Percentiles rank a stretch among this genome's conserved stretches.
Conservation (phyloP, 1,139 yeast genomes). For the Yamadazyma aaseri region DNA sequence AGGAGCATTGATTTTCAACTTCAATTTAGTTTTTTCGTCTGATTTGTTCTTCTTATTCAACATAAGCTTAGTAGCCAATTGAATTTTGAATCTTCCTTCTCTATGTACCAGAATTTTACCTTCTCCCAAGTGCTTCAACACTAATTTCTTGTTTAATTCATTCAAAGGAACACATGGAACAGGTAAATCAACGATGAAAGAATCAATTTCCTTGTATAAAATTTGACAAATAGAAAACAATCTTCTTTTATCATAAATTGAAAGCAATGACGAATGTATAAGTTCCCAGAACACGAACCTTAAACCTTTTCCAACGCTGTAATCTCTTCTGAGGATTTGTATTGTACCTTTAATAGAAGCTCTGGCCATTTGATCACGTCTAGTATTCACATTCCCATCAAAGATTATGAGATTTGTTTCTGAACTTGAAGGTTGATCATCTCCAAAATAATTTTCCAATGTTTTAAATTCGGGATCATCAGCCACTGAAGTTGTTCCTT, state of each 20-base stretch:
- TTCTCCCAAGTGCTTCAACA: slow-evolving; percentile 50
- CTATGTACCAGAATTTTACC: slow-evolving; percentile 45
- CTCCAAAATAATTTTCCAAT: slow-evolving; percentile 23
- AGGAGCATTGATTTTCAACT: slow-evolving; percentile 18
- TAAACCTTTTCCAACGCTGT: slow-evolving; percentile 63
- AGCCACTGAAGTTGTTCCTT: slow-evolving; percentile 53
- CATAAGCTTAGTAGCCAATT: slow-evolving; percentile 25
- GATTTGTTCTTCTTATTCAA: slow-evolving; percentile 8
- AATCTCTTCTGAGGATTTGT: slow-evolving; percentile 63
- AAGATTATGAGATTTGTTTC: slow-evolving; percentile 11
- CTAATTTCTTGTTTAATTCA: slow-evolving; percentile 57
- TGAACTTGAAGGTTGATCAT: slow-evolving; percentile 5
- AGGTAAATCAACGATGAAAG: slow-evolving; percentile 58
- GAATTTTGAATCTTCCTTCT: slow-evolving; percentile 48
- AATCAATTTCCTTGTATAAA: slow-evolving; percentile 62
- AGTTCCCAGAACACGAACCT: slow-evolving; percentile 64
- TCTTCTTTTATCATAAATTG: slow-evolving; percentile 59
- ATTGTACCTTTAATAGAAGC: slow-evolving; percentile 62
- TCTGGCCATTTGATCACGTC: slow-evolving; percentile 44
- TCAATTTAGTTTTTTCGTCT: slow-evolving; percentile 19
- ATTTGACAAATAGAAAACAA: slow-evolving; percentile 67
- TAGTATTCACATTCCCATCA: slow-evolving; percentile 38
- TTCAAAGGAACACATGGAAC: slow-evolving; percentile 56
- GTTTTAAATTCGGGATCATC: slow-evolving; percentile 61
- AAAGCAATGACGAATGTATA: slow-evolving; percentile 59